Evolutionary conservation across 371 early-diverging fungal species (phyloP).

Genomic region (Mucor circinelloides): DNA sequence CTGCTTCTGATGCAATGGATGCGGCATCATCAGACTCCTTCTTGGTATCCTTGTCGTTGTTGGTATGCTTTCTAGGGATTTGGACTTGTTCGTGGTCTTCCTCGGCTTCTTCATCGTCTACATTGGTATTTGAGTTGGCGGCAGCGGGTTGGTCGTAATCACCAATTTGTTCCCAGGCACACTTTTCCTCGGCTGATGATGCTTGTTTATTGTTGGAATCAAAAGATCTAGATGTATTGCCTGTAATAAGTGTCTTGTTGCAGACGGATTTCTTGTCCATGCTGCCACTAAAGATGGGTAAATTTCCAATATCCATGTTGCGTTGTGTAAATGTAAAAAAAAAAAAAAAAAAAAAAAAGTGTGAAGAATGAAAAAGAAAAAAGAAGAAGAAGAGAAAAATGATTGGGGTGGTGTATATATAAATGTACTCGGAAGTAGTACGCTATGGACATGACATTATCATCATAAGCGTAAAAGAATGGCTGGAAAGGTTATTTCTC

Average conservation of each 20-base stretch:
- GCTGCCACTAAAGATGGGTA: conserved; percentile 9
- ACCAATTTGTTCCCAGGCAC: conserved; percentile 24
- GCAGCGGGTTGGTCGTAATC: conserved; percentile 15
- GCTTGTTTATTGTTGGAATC: neutral
- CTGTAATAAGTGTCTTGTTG: neutral
- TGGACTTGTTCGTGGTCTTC: conserved; percentile 9
- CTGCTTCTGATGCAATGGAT: conserved; percentile 15
- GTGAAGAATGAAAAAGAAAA: neutral
- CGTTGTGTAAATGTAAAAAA: neutral
- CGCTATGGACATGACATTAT: neutral
- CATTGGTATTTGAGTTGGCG: neutral
- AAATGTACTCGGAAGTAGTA: neutral
- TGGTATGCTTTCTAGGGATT: neutral
- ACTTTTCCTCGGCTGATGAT: neutral
- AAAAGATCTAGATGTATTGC: neutral
- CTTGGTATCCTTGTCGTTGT: neutral
- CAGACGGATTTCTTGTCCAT: neutral
- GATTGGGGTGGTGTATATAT: neutral
- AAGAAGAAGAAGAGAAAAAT: neutral
- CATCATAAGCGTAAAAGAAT: neutral
- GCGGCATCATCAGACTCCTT: conserved; percentile 16
- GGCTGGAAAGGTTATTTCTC: neutral
- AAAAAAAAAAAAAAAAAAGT: neutral
- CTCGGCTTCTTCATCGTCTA: neutral
- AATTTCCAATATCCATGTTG: conserved; percentile 23